phyloP scores from a whole-genome alignment of 305 asterid genomes.

The Fraxinus greggii region DNA sequence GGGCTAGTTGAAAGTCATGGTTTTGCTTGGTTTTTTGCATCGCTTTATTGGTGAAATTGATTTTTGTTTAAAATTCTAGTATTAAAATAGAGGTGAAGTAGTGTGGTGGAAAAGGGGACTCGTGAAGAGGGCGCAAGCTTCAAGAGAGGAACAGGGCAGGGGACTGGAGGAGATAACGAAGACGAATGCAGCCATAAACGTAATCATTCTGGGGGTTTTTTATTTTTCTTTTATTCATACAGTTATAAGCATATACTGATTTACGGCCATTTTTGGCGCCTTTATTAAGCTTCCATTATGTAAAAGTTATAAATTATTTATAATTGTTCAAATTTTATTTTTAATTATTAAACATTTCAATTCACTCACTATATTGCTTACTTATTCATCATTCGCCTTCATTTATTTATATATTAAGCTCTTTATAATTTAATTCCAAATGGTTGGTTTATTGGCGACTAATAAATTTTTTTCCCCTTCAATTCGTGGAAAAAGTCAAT shows the following conservation, averaged over 20 bases:
- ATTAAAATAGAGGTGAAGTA: conserved; percentile 8
- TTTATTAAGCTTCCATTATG: neutral
- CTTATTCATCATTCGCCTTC: neutral
- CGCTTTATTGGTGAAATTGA: conserved; percentile 17
- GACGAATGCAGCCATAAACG: conserved; percentile 7
- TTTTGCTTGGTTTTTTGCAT: conserved; percentile 58
- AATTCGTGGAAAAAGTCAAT: neutral
- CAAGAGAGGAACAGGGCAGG: conserved; percentile 55
- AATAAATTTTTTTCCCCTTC: neutral
- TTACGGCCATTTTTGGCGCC: neutral
- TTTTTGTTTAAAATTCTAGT: neutral
- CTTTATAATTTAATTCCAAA: neutral
- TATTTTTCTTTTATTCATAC: neutral
- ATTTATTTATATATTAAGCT: neutral
- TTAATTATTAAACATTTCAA: too few relatives aligned
- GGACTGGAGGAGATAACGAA: conserved; percentile 42
- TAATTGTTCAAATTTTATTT: neutral
- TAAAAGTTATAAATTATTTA: neutral
- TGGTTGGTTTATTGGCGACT: neutral
- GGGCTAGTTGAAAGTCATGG: conserved; percentile 40
- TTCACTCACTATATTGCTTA: neutral
- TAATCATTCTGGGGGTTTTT: neutral
- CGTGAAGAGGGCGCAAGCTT: conserved; percentile 69
- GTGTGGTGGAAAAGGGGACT: conserved; percentile 32
- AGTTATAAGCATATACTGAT: neutral